Base-by-base conservation (phyloP, 371 early-diverging fungal species). In the Parasitella parasitica region DNA sequence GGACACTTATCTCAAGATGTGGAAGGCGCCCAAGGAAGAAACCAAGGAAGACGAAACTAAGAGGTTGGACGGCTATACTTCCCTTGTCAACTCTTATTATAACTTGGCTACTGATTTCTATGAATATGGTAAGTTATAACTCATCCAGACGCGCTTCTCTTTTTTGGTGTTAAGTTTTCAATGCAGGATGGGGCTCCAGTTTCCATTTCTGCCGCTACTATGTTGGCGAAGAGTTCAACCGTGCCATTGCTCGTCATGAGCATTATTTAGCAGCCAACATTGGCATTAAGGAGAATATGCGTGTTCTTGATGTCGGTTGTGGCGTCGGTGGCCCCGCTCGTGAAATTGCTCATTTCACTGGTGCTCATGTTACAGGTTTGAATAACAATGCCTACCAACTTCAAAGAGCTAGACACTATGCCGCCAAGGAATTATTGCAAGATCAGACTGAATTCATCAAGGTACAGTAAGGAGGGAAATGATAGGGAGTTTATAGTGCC, bases 361-460 rank as follows among this genome's bases (percentile, higher is more conserved):
- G 94, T 30, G 94, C 95, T 34, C 89, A 90, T 64, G 78, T 97
- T 60, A 91, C 91, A 13, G 96, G 96, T 16, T 75, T 97, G 54
- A 97, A 97, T 82, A 97, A 96, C 86, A 97, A 96, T 72, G 92
- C 91, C 48, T 96, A 96, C 71, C 97, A 97, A 79, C 82, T 96
- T 48, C 76, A 88, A 66, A 85, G 95, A 20, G 94, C 93, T 56
- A 72, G 67, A 15, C 81, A 86, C 49, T 90, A 95, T 64, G 89
- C 94, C 57, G 74, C 77, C 51, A 84, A 84, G 64, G 72, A 77
- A 39, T 86, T 88, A 15, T 80, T 94, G 20, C 77, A 83, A 39
- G 62, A 84, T 22, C 74, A 81, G 57, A 82, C 87, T 12, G 72
- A 78, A 28, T 93, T 89, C 61, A 67, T 88, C 67, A 88, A 88